Evolutionary conservation across 257 asterid genomes (phyloP), one percentile per base, ranked within the genome.

Genomic region (Phtheirospermum japonicum): DNA sequence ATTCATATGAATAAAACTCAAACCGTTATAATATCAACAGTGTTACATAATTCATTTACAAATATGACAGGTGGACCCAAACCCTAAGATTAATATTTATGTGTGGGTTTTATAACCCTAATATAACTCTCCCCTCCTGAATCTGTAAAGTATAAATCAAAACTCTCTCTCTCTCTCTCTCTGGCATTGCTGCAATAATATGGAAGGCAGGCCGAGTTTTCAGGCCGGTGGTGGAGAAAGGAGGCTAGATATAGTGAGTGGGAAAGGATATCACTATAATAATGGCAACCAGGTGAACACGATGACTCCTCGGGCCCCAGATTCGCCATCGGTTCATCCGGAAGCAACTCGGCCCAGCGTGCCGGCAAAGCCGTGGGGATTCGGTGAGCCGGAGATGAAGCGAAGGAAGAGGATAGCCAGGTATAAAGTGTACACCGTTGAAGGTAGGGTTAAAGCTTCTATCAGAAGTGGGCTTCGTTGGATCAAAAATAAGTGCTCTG

Each of bases 401-500:
- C 76, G 96, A 63, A 75, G 80, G 79, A 85, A 85, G 73, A 74
- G 96, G 67, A 74, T 88, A 45, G 96, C 89, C 0, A 78, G 67
- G 71, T 88, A 88, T 52, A 88, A 88, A 76, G 90, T 84, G 9
- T 88, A 88, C 13, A 67, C 80, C 0, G 77, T 88, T 14, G 95
- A 88, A 77, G 92, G 96, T 18, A 79, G 87, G 71, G 86, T 88
- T 31, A 85, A 88, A 50, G 79, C 88, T 75, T 78, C 96, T 4
- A 75, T 88, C 28, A 83, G 76, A 67, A 83, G 77, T 46, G 88
- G 96, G 30, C 3, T 82, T 23, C 83, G 93, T 34, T 88, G 96
- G 96, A 72, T 88, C 65, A 82, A 74, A 67, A 80, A 71, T 70
- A 88, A 82, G 70, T 88, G 96, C 79, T 81, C 90, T 37, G 79